Evolutionary conservation across 495 filamentous ascomycete genomes (phyloP), one percentile per base, ranked within the genome.

Genomic region (Aspergillus sclerotioniger): DNA sequence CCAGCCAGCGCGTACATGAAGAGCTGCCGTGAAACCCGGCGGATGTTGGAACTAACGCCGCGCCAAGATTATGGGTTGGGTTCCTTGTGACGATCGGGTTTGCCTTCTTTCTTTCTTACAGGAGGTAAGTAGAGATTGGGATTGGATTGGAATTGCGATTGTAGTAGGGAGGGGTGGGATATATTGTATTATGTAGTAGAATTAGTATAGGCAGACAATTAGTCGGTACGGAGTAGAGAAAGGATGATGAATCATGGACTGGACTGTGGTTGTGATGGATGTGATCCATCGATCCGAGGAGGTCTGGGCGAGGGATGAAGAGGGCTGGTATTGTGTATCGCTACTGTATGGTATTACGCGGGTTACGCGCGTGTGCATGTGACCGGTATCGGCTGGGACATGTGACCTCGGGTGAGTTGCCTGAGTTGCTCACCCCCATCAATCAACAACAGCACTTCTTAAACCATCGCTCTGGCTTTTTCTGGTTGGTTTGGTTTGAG

Each of bases 351-450:
- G 33, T 37, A 37, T 15, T 37, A 37, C 33, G 13, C 33, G 8
- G 33, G 33, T 37, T 37, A 37, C 33, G 33, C 33, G 33, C 9
- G 13, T 15, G 25, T 1, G 13, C 33, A 37, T 37, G 33, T 37
- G 33, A 37, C 33, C 33, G 8, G 33, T 37, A 37, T 37, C 33
- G 33, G 32, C 33, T 37, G 33, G 12, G 17, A 25, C 45, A 47
- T 47, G 45, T 47, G 45, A 47, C 45, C 45, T 47, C 45, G 45
- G 45, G 33, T 2, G 33, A 37, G 33, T 37, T 37, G 33, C 33
- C 45, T 20, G 44, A 46, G 44, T 46, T 17, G 44, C 10, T n/a
- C n/a, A 33, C 10, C 32, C 32, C 32, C 32, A 33, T 33, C 32
- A 33, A 33, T 33, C 32, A 33, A 33, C 6, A 33, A 6, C 6